These are phyloP conservation scores for Aspergillus avenaceus DNA, from an alignment of 495 filamentous ascomycete genomes.

Conservation along the genomic window DNA sequence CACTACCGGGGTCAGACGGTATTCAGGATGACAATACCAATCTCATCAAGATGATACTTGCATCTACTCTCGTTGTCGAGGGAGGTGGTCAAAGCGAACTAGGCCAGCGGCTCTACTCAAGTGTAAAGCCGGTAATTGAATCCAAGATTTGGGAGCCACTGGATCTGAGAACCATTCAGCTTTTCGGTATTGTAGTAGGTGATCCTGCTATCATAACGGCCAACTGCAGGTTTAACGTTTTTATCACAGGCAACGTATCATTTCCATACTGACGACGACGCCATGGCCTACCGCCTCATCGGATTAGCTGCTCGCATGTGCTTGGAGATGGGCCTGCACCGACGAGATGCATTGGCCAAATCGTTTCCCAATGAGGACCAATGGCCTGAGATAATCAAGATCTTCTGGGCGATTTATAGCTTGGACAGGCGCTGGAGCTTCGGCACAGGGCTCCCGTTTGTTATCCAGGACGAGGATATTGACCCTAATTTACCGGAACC, in stretches of 20 bases:
- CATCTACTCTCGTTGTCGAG: slow-evolving; percentile 68
- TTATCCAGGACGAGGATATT: slow-evolving; percentile 77
- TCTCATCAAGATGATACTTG: slow-evolving; percentile 74
- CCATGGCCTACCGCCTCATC: slow-evolving; percentile 73
- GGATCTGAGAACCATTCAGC: slow-evolving; percentile 64
- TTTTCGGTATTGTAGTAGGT: slow-evolving; percentile 67
- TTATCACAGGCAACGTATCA: slow-evolving; percentile 69
- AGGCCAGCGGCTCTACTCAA: slow-evolving; percentile 65
- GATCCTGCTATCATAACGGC: neutral
- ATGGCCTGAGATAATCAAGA: slow-evolving; percentile 54
- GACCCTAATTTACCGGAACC: slow-evolving; percentile 74
- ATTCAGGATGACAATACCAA: slow-evolving; percentile 66
- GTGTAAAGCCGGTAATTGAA: slow-evolving; percentile 64
- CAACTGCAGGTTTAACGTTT: neutral
- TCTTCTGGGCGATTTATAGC: slow-evolving; percentile 80
- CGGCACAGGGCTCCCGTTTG: slow-evolving; percentile 75
- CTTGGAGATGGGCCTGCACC: slow-evolving; percentile 75
- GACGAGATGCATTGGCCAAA: slow-evolving; percentile 65
- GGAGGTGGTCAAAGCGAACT: slow-evolving; percentile 71
- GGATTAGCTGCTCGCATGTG: slow-evolving; percentile 73
- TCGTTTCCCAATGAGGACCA: slow-evolving; percentile 58
- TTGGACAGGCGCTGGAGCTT: slow-evolving; percentile 81
- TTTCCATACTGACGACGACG: slow-evolving; percentile 77
- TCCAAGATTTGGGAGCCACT: slow-evolving; percentile 62
- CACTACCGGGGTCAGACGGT: slow-evolving; percentile 53